Percentiles rank a stretch among this genome's conserved stretches.
Evolutionary conservation across 805 yeast species (phyloP).

Genomic region (Wickerhamiella sergipiensis): DNA sequence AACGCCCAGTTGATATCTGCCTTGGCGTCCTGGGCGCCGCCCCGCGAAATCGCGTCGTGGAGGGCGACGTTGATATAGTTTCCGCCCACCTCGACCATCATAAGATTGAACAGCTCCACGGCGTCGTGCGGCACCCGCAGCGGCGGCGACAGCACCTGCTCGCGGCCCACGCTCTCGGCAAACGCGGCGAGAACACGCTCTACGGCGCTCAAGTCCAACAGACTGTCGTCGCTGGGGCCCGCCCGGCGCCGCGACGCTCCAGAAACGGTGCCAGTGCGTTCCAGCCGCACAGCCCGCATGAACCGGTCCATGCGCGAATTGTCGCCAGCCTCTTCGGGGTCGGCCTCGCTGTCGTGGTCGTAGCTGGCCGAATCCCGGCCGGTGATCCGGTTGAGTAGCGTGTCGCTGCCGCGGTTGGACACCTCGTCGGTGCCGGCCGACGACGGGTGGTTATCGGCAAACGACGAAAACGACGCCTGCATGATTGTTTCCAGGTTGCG

Average conservation of each 20-base stretch:
- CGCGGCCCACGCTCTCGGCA: conserved; percentile 62
- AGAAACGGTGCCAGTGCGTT: conserved; percentile 8
- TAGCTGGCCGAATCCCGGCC: neutral
- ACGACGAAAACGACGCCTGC: conserved; percentile 32
- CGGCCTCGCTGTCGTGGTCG: conserved; percentile 5
- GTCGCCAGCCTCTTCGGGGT: neutral
- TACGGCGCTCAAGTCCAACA: conserved; percentile 32
- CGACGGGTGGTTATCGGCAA: conserved; percentile 26
- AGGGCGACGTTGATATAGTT: conserved; percentile 62
- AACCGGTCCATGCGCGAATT: conserved; percentile 1
- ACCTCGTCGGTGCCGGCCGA: neutral
- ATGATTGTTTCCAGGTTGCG: conserved; percentile 41
- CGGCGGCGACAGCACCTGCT: conserved; percentile 42
- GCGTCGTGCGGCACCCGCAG: conserved; percentile 42
- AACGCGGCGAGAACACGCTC: conserved; percentile 54
- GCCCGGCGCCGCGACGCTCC: neutral
- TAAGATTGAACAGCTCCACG: conserved; percentile 49
- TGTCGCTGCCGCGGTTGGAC: neutral
- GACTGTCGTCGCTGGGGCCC: conserved; percentile 10
- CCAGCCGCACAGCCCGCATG: conserved; percentile 14
- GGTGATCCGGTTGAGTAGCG: neutral
- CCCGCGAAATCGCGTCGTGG: conserved; percentile 43
- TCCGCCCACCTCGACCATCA: conserved; percentile 57
- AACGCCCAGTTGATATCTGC: conserved; percentile 32
- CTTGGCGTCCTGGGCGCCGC: conserved; percentile 17